Base-by-base conservation (phyloP, 2,329 filamentous ascomycete species). In the Rhexocercosporidium sp. region DNA sequence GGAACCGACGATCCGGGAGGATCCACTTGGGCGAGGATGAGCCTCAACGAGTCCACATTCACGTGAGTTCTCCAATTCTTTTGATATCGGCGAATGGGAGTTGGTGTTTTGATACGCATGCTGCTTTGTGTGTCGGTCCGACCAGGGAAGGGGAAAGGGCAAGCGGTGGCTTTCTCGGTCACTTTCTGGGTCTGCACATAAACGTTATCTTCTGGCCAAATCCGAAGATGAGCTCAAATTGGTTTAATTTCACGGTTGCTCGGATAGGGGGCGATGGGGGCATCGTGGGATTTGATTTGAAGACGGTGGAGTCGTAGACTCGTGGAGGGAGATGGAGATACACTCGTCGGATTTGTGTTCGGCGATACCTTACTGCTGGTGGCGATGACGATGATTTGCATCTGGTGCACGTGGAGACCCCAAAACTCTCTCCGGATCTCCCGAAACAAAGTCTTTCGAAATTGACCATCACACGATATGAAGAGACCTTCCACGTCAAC, bases 141-240 rank as follows among this genome's bases (percentile, higher is more conserved):
- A 39, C 54, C 54, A 57, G 54, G 54, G 54, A 57, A 57, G 54
- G 12, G 20, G 34, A 39, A 39, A 20, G n/a, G 3, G 7, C 31
- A 39, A 11, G 47, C 64, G 67, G 67, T 54, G 49, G 49, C 62
- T 41, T 62, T 64, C 29, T 69, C 67, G 67, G 67, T 64, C 47
- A 6, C 56, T 63, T 66, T 66, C 20, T 57, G 47, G 41, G 54
- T 57, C 54, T 41, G 34, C 54, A 20, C 54, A 57, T 57, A 8
- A 25, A 27, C 3, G 11, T 57, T 27, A 22, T 39, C 34, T 22
- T 20, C 3, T 20, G n/a, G n/a, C n/a, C 20, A 20, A 12, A 22
- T 20, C n/a, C 0, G 7, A 20, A 44, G n/a, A 44, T 8, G 5
- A 14, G 27, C 20, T 39, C 20, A 12, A 57, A 25, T 57, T 57